A percentile compares a stretch with the other conserved stretches of the same genome.
These are phyloP conservation scores for Lipomyces orientalis DNA, from an alignment of 805 yeast species.

Conservation along the genomic window DNA sequence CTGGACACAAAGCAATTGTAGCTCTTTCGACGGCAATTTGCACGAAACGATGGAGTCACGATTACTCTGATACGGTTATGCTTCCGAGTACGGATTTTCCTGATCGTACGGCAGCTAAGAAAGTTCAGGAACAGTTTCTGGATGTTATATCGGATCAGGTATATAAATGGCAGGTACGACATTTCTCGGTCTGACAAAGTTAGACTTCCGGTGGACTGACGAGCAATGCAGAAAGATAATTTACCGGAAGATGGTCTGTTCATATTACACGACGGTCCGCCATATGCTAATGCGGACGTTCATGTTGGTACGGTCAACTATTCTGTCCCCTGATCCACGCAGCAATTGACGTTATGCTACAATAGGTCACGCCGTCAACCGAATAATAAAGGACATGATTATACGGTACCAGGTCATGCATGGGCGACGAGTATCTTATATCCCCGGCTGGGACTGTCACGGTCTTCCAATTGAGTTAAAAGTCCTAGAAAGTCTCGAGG, in stretches of 20 bases:
- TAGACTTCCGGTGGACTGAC: constrained; percentile 12
- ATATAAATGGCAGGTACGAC: constrained; percentile 64
- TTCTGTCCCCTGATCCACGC: neutral
- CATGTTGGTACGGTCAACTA: constrained; percentile 57
- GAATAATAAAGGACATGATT: constrained; percentile 84
- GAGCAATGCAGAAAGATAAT: constrained; percentile 11
- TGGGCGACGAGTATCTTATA: constrained; percentile 69
- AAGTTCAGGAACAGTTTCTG: constrained; percentile 52
- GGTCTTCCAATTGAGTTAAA: constrained; percentile 95
- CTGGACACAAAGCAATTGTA: neutral
- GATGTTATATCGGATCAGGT: constrained; percentile 63
- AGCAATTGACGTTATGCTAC: neutral
- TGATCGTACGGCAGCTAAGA: constrained; percentile 57
- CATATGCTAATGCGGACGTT: constrained; percentile 94
- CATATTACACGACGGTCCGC: constrained; percentile 95
- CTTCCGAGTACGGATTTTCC: constrained; percentile 77
- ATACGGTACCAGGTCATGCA: constrained; percentile 68
- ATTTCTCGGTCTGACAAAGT: neutral
- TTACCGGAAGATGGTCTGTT: constrained; percentile 49
- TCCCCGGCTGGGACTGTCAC: constrained; percentile 99
- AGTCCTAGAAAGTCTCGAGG: constrained; percentile 57
- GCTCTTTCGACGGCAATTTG: neutral
- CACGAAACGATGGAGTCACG: neutral
- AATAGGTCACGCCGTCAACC: constrained; percentile 82
- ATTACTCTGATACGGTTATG: constrained; percentile 32